A percentile compares a stretch with the other conserved stretches of the same genome.
These are phyloP conservation scores for Pelargonium australe DNA, from an alignment of 441 rosid genomes.

Conservation along the genomic window DNA sequence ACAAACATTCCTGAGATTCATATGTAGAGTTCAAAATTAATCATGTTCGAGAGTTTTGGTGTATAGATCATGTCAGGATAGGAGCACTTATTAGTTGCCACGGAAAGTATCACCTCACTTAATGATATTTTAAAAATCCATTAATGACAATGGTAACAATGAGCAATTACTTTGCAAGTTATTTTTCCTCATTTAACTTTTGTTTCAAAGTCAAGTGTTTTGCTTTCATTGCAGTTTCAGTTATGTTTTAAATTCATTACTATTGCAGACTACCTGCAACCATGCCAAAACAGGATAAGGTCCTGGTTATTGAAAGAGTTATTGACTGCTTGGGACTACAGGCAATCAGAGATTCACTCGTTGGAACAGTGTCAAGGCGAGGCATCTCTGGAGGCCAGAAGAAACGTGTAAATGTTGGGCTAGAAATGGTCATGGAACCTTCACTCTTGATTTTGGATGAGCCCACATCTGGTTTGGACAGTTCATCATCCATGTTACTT, in stretches of 20 bases:
- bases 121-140: too few relatives aligned
- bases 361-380: constrained; percentile 90
- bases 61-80: too few relatives aligned
- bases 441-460: constrained; percentile 90
- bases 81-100: too few relatives aligned
- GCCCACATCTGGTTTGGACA: constrained; percentile 95
- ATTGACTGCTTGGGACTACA: constrained; percentile 82
- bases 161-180: too few relatives aligned
- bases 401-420: constrained; percentile 92
- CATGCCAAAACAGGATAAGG: constrained; percentile 65
- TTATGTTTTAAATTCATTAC: constrained; percentile 17
- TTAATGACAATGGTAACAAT: too few relatives aligned
- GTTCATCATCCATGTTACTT: constrained; percentile 84
- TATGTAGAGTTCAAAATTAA: neutral
- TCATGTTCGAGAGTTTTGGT: too few relatives aligned
- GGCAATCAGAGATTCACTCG: constrained; percentile 72
- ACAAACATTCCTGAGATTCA: neutral
- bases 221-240: constrained; percentile 8
- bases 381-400: constrained; percentile 98
- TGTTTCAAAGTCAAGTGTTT: constrained; percentile 11
- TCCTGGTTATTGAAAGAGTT: constrained; percentile 88
- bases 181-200: constrained; percentile 4
- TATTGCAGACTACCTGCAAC: constrained; percentile 58
- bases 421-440: constrained; percentile 99
- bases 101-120: too few relatives aligned